Evolutionary conservation across 148 eudicot species (phyloP), one percentile per base, ranked within the genome.

Genomic region (Heliamphora exappendiculata): DNA sequence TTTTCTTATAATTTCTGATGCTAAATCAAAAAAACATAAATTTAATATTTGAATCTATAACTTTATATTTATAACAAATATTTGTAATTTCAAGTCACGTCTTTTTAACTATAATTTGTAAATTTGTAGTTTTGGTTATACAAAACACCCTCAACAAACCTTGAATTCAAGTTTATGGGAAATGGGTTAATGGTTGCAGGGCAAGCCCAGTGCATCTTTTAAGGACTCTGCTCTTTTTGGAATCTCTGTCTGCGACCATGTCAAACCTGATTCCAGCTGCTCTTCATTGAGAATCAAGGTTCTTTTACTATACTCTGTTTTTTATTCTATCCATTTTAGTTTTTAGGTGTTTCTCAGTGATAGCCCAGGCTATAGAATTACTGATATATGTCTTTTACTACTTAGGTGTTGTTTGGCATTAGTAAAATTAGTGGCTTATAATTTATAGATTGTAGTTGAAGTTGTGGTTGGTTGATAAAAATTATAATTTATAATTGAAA

Each of bases 191-290:
- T 75, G 34, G 77, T 29, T 79, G 73, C 77, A 87, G 88, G 88
- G 84, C 41, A 89, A 84, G 67, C 44, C 80, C 31, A 72, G 60
- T 80, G 85, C 77, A 57, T 70, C 81, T n/a, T 77, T 82, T 31
- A 90, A 86, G 83, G 88, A 90, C 17, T 80, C 88, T 62, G 80
- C 78, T 75, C 80, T 86, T 29, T 85, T 85, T 82, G 94, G 91
- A 72, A 81, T 86, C 12, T 77, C 91, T 76, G 41, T 88, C 24
- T 76, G 89, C 37, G 87, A 85, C 70, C 77, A 78, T 69, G 74
- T 78, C 70, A 88, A 85, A 72, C 72, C 80, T 81, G 88, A 87
- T 20, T 85, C 80, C 82, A 80, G 44, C 55, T 69, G 74, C 65
- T 82, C 84, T 67, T 74, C 87, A 47, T 80, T 83, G 76, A 83